phyloP scores from a whole-genome alignment of 140 eudicot genomes.

The Anethum foeniculum region DNA sequence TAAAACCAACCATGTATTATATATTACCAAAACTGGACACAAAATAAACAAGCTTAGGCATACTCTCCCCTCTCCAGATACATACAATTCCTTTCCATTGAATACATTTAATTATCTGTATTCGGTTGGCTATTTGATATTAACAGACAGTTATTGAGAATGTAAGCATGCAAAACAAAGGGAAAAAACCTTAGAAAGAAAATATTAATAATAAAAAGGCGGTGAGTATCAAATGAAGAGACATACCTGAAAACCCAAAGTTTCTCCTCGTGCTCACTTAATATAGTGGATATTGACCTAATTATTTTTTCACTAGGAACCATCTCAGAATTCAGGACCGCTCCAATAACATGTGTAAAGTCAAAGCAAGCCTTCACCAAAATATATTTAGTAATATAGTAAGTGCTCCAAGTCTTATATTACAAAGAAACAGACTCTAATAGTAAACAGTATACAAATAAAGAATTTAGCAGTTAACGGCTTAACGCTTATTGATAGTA shows the following conservation, averaged over 20 bases:
- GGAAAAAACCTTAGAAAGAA: background rate
- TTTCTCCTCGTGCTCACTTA: conserved; percentile 52
- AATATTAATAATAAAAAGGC: background rate
- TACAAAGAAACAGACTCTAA: background rate
- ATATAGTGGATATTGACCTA: conserved; percentile 44
- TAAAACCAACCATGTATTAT: background rate
- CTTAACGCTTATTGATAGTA: background rate
- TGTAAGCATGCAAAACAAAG: conserved; percentile 1
- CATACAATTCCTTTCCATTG: background rate
- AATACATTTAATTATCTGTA: background rate
- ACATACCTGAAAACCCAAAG: conserved; percentile 62
- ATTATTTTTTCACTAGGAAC: conserved; percentile 63
- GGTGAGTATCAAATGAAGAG: background rate
- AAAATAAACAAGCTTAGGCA: background rate
- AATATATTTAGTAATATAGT: conserved; percentile 17
- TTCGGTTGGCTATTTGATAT: background rate
- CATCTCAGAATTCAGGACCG: conserved; percentile 47
- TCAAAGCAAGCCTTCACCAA: conserved; percentile 80
- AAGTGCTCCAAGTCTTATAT: conserved; percentile 9
- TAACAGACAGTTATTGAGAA: background rate
- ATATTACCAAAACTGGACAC: background rate
- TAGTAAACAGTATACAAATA: background rate
- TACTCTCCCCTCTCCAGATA: background rate
- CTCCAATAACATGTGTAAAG: conserved; percentile 64
- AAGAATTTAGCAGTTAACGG: background rate